A percentile compares a stretch with the other conserved stretches of the same genome.
These are phyloP conservation scores for Mortierella sp. DNA, from an alignment of 371 early-diverging fungal species.

Conservation along the genomic window DNA sequence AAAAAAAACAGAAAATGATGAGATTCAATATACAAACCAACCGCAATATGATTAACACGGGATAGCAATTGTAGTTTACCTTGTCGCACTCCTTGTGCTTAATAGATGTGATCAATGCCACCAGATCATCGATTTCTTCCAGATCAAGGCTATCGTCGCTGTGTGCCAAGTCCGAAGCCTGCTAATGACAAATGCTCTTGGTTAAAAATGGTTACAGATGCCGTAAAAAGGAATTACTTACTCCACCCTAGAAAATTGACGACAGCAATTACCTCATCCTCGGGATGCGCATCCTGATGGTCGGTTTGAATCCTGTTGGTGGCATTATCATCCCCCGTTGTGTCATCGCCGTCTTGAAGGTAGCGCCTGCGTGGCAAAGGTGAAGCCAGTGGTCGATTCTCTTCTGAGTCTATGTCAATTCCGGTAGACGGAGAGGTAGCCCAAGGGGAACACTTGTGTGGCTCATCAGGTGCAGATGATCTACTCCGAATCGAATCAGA, in stretches of 20 bases:
- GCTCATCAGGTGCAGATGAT: background rate
- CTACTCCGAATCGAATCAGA: no score
- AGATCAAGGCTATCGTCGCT: conserved; percentile 26
- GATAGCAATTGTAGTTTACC: conserved; percentile 15
- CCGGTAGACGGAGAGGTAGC: background rate
- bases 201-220: conserved; percentile 1
- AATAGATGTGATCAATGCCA: conserved; percentile 20
- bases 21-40: conserved; percentile 13
- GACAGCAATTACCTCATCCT: background rate
- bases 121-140: conserved; percentile 18
- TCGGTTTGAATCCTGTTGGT: background rate
- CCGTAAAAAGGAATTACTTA: conserved; percentile 7
- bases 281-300: background rate
- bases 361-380: background rate
- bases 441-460: background rate
- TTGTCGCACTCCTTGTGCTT: conserved; percentile 20
- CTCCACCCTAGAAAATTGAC: background rate
- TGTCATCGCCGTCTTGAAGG: background rate
- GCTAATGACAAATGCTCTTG: conserved; percentile 11
- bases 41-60: background rate
- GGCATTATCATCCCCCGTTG: background rate
- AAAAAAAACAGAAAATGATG: conserved; percentile 13
- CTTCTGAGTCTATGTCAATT: conserved; percentile 4
- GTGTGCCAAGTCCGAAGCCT: conserved; percentile 10
- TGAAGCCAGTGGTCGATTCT: background rate